Base-by-base conservation (phyloP, 2,329 filamentous ascomycete genomes). In the Colletotrichum musae region DNA sequence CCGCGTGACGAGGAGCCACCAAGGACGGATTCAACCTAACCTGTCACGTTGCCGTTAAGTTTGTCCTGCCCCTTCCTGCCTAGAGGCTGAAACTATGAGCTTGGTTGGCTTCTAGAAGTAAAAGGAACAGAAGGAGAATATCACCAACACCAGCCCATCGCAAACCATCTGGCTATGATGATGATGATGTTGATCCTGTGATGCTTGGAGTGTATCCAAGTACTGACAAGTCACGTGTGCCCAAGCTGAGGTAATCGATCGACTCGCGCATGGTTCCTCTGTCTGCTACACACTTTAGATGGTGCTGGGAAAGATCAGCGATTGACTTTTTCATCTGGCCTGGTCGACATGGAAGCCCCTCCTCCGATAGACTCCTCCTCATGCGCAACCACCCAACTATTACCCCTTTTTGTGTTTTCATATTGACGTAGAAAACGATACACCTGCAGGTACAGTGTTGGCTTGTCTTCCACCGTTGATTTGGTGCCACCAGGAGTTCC, bases 281-380 rank as follows among this genome's bases (percentile, higher is more conserved):
- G 52, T 54, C 39, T 36, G 32, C 32, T 36, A 36, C 32, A 36
- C 32, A 56, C 41, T 43, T 15, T 43, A 13, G 36, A 58, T 45
- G 60, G 45, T 53, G 65, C 60, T 24, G 18, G 53, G 21, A 51
- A 53, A 41, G 61, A 51, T 43, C 61, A 54, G 54, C 66, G 54
- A 69, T 69, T 65, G 66, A 66, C 66, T 69, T 65, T 69, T 65
- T 48, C 24, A 47, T 26, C 61, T 43, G 50, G 61, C 50, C 64
- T 45, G 58, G 47, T 39, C 53, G 41, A 66, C 61, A 59, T 43
- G 41, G 66, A 28, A 69, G 61, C 28, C 43, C 54, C 41, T 58
- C 53, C 32, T 21, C 50, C 41, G 41, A n/a, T 21, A 53, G 21
- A 24, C 41, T 48, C 41, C 24, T 62, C 39, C 47, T 61, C 48